These are phyloP conservation scores for Emmonsiellopsis sp. DNA, from an alignment of 2,329 filamentous ascomycete species.

Conservation along the genomic window DNA sequence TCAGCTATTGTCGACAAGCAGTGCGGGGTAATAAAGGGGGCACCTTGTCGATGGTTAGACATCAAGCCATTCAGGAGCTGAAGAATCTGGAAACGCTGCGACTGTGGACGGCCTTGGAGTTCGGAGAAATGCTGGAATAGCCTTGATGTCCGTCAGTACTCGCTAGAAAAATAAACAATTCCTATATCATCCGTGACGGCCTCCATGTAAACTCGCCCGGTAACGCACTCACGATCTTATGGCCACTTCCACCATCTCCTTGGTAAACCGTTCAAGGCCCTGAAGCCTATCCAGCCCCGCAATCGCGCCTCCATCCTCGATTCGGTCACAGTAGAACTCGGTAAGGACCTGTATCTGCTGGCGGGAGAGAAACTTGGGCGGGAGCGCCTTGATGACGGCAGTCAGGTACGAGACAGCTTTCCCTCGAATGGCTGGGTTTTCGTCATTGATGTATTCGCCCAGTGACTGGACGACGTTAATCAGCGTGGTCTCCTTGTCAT, in stretches of 20 bases:
- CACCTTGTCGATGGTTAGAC: constrained; percentile 51
- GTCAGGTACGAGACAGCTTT: constrained; percentile 45
- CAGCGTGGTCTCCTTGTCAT: constrained; percentile 51
- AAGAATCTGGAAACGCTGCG: constrained; percentile 56
- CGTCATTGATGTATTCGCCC: constrained; percentile 59
- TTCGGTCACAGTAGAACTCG: constrained; percentile 56
- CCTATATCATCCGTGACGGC: neutral
- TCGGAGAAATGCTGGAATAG: constrained; percentile 46
- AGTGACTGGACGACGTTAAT: constrained; percentile 55
- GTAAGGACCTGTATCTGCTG: constrained; percentile 56
- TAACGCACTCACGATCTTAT: constrained; percentile 41
- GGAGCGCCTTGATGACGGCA: constrained; percentile 38
- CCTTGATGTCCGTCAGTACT: constrained; percentile 19
- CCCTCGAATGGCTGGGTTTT: constrained; percentile 51
- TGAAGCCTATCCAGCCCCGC: constrained; percentile 52
- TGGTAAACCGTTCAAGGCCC: constrained; percentile 51
- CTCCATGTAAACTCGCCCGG: neutral
- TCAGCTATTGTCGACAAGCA: neutral
- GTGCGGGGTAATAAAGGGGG: constrained; percentile 3
- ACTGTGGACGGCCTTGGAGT: constrained; percentile 52
- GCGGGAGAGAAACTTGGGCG: constrained; percentile 47
- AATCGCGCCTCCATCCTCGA: constrained; percentile 54
- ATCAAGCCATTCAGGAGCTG: constrained; percentile 54
- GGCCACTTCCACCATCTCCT: constrained; percentile 45
- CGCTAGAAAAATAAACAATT: neutral